Percentiles rank a stretch among this genome's conserved stretches.
Conservation (phyloP, 164 flowering plant species). For the Nelumbo lutea region DNA sequence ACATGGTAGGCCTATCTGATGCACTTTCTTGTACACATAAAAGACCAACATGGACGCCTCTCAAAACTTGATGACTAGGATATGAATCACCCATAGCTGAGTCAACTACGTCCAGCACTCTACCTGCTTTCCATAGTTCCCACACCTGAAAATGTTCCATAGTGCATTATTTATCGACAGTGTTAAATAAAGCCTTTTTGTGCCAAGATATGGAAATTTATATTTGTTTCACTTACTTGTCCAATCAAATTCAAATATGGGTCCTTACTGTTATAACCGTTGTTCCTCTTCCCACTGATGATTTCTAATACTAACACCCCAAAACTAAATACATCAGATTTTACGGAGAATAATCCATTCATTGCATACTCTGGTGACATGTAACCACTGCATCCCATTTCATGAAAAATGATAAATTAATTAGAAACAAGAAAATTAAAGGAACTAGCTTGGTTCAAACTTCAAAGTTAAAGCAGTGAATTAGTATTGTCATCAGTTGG, state of each 20-base stretch:
- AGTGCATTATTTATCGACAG: too few relatives aligned
- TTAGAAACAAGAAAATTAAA: too few relatives aligned
- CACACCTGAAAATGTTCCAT: neutral
- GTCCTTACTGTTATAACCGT: constrained; percentile 38
- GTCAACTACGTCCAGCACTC: constrained; percentile 3
- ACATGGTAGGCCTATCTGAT: constrained; percentile 6
- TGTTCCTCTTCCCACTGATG: constrained; percentile 52
- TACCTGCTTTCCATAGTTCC: constrained; percentile 10
- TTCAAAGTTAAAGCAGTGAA: too few relatives aligned
- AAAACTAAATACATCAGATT: constrained; percentile 69
- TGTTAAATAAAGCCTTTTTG: too few relatives aligned
- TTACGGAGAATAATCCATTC: constrained; percentile 56
- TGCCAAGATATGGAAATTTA: neutral
- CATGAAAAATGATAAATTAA: constrained; percentile 1
- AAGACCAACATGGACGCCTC: neutral
- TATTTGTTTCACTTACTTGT: constrained; percentile 35
- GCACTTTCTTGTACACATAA: constrained; percentile 9
- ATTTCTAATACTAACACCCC: constrained; percentile 66
- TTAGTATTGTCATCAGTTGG: too few relatives aligned
- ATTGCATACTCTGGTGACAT: constrained; percentile 60
- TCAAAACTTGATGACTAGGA: constrained; percentile 4
- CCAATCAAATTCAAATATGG: constrained; percentile 47
- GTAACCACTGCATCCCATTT: constrained; percentile 55
- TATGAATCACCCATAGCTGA: constrained; percentile 1
- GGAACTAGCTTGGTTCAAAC: too few relatives aligned